These are phyloP conservation scores for Alectoria sarmentosa DNA, from an alignment of 495 filamentous ascomycete species.

Conservation along the genomic window DNA sequence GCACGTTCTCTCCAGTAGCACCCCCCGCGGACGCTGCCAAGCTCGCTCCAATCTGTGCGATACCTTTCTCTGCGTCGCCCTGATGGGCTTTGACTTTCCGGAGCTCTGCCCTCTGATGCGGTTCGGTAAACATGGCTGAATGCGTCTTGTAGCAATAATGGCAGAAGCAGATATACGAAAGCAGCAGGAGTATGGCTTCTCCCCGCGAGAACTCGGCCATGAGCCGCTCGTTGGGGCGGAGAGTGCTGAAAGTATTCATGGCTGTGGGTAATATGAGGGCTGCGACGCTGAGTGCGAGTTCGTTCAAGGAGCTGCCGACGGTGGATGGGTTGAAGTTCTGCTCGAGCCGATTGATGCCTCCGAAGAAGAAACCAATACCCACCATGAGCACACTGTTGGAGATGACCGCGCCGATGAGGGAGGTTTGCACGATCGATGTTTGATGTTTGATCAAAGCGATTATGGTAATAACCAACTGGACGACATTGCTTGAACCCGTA, in stretches of 20 bases:
- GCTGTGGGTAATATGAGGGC: constrained; percentile 8
- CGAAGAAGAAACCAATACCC: constrained; percentile 23
- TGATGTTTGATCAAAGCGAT: constrained; percentile 21
- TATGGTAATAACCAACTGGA: constrained; percentile 23
- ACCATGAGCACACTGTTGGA: constrained; percentile 23
- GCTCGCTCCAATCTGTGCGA: neutral
- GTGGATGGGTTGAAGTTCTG: constrained; percentile 18
- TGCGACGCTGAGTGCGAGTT: constrained; percentile 6
- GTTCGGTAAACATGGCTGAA: neutral
- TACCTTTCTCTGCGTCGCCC: neutral
- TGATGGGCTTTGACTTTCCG: constrained; percentile 1
- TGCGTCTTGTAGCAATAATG: neutral
- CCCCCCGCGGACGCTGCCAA: neutral
- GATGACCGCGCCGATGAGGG: constrained; percentile 20
- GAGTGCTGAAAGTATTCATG: neutral
- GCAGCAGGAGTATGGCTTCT: constrained; percentile 4
- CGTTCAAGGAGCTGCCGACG: constrained; percentile 2
- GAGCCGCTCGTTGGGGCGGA: neutral
- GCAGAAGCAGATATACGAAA: constrained; percentile 2
- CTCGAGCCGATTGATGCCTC: constrained; percentile 18
- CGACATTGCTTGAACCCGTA: constrained; percentile 14
- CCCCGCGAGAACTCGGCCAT: neutral
- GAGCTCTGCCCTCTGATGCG: neutral
- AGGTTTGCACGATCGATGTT: constrained; percentile 16
- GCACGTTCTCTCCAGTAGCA: neutral